Conservation (phyloP, 2,329 filamentous ascomycete genomes). For the Aspergillus sergii region DNA sequence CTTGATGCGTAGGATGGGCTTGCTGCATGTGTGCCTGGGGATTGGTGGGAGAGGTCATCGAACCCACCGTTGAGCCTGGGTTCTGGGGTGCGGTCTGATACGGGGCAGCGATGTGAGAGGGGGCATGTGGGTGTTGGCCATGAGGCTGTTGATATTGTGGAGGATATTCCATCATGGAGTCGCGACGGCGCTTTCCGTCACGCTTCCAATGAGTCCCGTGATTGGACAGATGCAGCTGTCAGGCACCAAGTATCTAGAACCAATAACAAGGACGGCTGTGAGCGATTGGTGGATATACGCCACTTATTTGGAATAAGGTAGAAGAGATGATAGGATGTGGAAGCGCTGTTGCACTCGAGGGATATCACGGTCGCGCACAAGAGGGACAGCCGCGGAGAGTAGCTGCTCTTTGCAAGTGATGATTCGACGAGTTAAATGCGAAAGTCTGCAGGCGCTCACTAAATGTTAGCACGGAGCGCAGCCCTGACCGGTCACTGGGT, state of each 20-base stretch:
- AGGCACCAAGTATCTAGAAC: constrained; percentile 19
- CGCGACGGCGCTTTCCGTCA: constrained; percentile 30
- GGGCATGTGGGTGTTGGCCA: constrained; percentile 63
- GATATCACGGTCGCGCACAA: constrained; percentile 31
- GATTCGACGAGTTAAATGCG: constrained; percentile 46
- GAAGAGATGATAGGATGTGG: constrained; percentile 25
- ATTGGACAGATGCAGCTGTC: constrained; percentile 20
- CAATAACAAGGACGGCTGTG: constrained; percentile 22
- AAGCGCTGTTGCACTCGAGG: constrained; percentile 25
- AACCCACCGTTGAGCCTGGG: constrained; percentile 46
- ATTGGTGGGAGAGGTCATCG: constrained; percentile 73
- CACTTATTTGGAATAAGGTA: constrained; percentile 17
- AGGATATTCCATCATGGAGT: constrained; percentile 71
- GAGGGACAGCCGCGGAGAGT: constrained; percentile 26
- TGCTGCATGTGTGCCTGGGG: constrained; percentile 67
- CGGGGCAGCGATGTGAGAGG: constrained; percentile 60
- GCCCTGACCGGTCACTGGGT: constrained; percentile 46
- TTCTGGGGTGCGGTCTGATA: constrained; percentile 64
- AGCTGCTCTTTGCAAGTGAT: constrained; percentile 30
- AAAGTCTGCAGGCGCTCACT: constrained; percentile 42
- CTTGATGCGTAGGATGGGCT: constrained; percentile 63
- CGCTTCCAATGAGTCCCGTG: constrained; percentile 25
- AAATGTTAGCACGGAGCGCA: constrained; percentile 49
- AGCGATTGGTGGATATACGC: constrained; percentile 22
- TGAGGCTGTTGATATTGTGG: constrained; percentile 69